phyloP scores from a whole-genome alignment of 441 rosid species.

The Hura crepitans region DNA sequence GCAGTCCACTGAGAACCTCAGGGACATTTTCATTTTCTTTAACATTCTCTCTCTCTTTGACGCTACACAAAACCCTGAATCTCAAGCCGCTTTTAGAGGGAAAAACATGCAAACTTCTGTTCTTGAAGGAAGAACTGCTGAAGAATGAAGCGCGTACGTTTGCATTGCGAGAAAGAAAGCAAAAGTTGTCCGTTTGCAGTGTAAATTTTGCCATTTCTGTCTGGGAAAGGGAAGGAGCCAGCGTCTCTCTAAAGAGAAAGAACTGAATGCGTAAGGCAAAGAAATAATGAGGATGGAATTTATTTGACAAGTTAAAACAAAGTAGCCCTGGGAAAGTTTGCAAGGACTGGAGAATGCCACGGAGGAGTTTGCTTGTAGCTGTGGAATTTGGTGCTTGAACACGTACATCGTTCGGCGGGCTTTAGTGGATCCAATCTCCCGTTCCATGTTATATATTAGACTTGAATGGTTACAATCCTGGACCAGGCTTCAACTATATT shows the following conservation, averaged over 20 bases:
- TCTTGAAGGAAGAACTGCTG: constrained; percentile 9
- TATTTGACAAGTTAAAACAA: background rate
- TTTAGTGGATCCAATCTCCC: too few species aligned
- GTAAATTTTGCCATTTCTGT: constrained; percentile 47
- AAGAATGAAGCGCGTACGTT: constrained; percentile 30
- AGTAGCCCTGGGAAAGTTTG: constrained; percentile 8
- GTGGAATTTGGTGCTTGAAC: background rate
- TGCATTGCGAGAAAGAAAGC: constrained; percentile 33
- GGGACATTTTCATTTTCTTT: constrained; percentile 33
- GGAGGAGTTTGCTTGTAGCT: constrained; percentile 52
- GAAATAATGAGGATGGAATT: constrained; percentile 16
- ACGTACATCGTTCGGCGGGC: too few species aligned
- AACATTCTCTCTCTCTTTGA: constrained; percentile 53
- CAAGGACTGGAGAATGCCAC: constrained; percentile 46
- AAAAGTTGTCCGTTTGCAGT: constrained; percentile 36
- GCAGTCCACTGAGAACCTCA: constrained; percentile 31
- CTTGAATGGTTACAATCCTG: too few species aligned
- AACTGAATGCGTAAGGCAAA: background rate
- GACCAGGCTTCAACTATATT: too few species aligned
- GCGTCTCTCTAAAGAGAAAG: background rate
- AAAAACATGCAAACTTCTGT: constrained; percentile 20
- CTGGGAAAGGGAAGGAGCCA: background rate
- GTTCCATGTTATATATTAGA: too few species aligned
- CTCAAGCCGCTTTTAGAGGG: constrained; percentile 26
- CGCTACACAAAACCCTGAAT: constrained; percentile 46